Conservation (phyloP, 1,139 yeast genomes). For the Nadsonia commutata region DNA sequence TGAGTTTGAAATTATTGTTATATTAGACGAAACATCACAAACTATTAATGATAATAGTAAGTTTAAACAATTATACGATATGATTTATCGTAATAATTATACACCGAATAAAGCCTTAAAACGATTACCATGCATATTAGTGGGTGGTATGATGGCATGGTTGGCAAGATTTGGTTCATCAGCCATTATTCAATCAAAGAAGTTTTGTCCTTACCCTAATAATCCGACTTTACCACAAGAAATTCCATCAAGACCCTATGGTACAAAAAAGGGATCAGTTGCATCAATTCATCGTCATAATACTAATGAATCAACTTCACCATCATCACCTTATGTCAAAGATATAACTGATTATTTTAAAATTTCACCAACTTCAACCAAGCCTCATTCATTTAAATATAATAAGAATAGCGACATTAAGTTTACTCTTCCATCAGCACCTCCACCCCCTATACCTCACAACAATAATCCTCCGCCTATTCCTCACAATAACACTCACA, state of each 20-base stretch:
- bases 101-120: slow-evolving; percentile 35
- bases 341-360: slow-evolving; percentile 34
- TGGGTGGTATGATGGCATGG: slow-evolving; percentile 41
- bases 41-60: not conserved
- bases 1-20: slow-evolving; percentile 43
- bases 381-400: not conserved
- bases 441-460: not conserved
- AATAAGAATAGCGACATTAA: too few species aligned
- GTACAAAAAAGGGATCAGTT: slow-evolving; percentile 20
- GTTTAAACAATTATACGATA: slow-evolving; percentile 22
- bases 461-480: not conserved
- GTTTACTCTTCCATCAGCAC: not conserved
- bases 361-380: slow-evolving; percentile 11
- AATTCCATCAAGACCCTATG: slow-evolving; percentile 16
- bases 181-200: slow-evolving; percentile 1
- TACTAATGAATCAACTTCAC: slow-evolving; percentile 1
- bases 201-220: not conserved
- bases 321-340: slow-evolving; percentile 23
- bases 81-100: slow-evolving; percentile 27
- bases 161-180: slow-evolving; percentile 17
- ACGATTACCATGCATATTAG: slow-evolving; percentile 39
- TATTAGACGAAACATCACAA: slow-evolving; percentile 33
- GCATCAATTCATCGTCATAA: slow-evolving; percentile 21
- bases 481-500: slow-evolving; percentile 1
- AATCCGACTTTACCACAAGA: slow-evolving; percentile 10